A percentile compares a stretch with the other conserved stretches of the same genome.
These are phyloP conservation scores for Lentithecium fluviatile DNA, from an alignment of 495 filamentous ascomycete genomes.

Conservation along the genomic window DNA sequence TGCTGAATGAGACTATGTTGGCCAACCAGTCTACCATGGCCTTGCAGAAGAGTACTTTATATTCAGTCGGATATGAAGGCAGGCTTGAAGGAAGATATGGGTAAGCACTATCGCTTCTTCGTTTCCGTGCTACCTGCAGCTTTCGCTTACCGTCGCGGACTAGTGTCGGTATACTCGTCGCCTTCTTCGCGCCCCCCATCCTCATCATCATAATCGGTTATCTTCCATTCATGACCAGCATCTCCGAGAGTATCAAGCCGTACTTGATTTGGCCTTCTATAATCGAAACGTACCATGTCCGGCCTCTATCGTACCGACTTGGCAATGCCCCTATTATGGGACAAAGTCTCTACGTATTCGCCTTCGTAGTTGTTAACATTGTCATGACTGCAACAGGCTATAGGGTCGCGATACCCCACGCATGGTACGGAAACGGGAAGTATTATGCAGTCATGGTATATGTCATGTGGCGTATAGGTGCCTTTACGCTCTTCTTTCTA, in stretches of 20 bases:
- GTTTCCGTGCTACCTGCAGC: neutral
- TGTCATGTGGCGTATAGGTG: constrained; percentile 46
- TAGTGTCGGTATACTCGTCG: constrained; percentile 13
- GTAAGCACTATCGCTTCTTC: neutral
- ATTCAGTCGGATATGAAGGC: neutral
- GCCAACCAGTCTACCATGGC: neutral
- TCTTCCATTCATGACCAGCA: constrained; percentile 13
- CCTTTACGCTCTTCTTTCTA: constrained; percentile 38
- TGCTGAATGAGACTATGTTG: neutral
- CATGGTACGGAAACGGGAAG: constrained; percentile 29
- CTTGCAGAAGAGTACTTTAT: neutral
- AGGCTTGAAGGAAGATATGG: neutral
- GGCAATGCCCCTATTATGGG: constrained; percentile 47
- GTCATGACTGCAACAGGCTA: constrained; percentile 43
- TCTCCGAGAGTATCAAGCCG: constrained; percentile 19
- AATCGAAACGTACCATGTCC: constrained; percentile 41
- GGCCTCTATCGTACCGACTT: constrained; percentile 33
- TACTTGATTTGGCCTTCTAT: constrained; percentile 18
- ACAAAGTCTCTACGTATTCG: constrained; percentile 45
- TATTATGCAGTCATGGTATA: constrained; percentile 44
- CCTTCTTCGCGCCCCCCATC: constrained; percentile 19
- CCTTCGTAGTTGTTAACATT: constrained; percentile 47
- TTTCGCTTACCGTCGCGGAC: neutral
- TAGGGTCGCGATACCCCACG: constrained; percentile 31
- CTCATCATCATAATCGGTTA: constrained; percentile 11